Percentiles rank a stretch among this genome's conserved stretches.
These are phyloP conservation scores for Phaffomyces antillensis DNA, from an alignment of 805 yeast species.

Conservation along the genomic window DNA sequence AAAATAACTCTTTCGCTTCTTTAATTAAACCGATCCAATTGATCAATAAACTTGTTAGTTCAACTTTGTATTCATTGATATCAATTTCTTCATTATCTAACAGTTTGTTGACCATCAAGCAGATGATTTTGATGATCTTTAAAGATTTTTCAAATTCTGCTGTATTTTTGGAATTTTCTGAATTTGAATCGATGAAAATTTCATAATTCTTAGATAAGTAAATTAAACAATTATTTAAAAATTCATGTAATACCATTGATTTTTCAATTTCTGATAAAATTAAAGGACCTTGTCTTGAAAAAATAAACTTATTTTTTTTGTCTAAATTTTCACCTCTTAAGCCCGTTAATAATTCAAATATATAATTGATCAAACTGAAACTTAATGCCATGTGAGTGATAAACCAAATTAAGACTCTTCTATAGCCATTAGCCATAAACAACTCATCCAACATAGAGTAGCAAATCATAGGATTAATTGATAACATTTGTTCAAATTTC, in stretches of 20 bases:
- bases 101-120: constrained; percentile 55
- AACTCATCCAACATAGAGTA: constrained; percentile 60
- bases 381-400: constrained; percentile 55
- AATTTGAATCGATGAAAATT: constrained; percentile 4
- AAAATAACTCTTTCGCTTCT: constrained; percentile 56
- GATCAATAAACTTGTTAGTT: constrained; percentile 51
- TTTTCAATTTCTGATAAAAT: constrained; percentile 51
- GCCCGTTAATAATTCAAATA: constrained; percentile 52
- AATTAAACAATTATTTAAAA: constrained; percentile 48
- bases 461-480: constrained; percentile 44
- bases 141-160: constrained; percentile 24
- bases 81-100: constrained; percentile 38
- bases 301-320: constrained; percentile 22
- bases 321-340: constrained; percentile 40
- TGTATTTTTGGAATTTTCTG: constrained; percentile 12
- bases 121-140: constrained; percentile 44
- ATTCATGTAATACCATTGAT: constrained; percentile 64
- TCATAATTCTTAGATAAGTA: constrained; percentile 32
- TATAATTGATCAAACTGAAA: constrained; percentile 50
- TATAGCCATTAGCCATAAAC: constrained; percentile 58
- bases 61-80: constrained; percentile 48
- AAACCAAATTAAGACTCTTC: constrained; percentile 61
- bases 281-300: constrained; percentile 52
- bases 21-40: constrained; percentile 60
- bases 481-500: constrained; percentile 46